Evolutionary conservation across 768 basidiomycete genomes (phyloP).

Genomic region (Leccinum barrowsii): DNA sequence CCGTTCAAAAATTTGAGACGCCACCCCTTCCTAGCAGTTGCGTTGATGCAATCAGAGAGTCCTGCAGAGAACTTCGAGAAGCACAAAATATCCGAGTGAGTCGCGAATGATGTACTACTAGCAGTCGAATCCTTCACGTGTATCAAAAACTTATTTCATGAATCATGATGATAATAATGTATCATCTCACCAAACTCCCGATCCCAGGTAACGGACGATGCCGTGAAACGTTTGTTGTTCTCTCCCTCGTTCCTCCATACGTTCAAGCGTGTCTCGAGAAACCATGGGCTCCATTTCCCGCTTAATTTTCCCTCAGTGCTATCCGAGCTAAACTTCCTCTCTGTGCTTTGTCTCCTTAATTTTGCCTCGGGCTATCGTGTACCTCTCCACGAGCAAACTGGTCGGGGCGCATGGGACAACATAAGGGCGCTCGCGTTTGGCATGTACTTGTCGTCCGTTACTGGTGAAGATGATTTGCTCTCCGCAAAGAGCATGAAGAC

Average conservation of each 20-base stretch:
- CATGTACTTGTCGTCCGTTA: slow-evolving; percentile 63
- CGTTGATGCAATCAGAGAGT: slow-evolving; percentile 50
- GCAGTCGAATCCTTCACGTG: background rate
- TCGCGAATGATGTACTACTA: background rate
- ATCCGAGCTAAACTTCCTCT: slow-evolving; percentile 80
- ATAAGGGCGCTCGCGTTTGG: slow-evolving; percentile 73
- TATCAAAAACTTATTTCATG: slow-evolving; percentile 1
- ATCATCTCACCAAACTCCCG: slow-evolving; percentile 9
- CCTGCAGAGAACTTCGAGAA: slow-evolving; percentile 46
- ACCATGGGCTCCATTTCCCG: slow-evolving; percentile 74
- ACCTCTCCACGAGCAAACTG: slow-evolving; percentile 66
- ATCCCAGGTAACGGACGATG: slow-evolving; percentile 51
- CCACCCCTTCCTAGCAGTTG: slow-evolving; percentile 48
- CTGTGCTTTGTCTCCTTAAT: slow-evolving; percentile 74
- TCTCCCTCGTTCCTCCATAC: slow-evolving; percentile 63
- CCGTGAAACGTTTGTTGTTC: slow-evolving; percentile 58
- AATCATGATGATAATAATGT: background rate
- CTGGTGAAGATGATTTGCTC: slow-evolving; percentile 53
- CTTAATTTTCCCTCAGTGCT: slow-evolving; percentile 70
- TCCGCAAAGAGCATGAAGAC: slow-evolving; percentile 63
- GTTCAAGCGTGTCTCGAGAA: slow-evolving; percentile 55
- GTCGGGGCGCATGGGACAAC: slow-evolving; percentile 81
- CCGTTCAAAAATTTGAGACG: slow-evolving; percentile 7
- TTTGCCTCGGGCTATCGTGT: slow-evolving; percentile 80
- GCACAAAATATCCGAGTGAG: slow-evolving; percentile 53